phyloP scores from a whole-genome alignment of 140 eudicot species.

The Oenanthe javanica region DNA sequence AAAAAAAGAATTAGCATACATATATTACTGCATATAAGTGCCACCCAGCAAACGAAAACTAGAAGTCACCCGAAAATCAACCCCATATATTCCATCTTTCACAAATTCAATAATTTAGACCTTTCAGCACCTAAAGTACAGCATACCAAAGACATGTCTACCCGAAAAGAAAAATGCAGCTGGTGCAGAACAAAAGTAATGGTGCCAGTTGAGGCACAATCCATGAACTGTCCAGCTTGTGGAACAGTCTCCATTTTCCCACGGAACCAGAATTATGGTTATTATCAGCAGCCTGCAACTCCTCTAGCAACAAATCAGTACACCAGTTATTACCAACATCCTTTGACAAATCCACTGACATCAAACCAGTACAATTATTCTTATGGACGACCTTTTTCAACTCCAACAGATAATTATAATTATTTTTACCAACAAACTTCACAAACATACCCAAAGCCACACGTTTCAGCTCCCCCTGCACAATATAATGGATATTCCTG shows the following conservation, averaged over 20 bases:
- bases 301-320: not conserved
- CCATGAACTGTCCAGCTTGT: constrained; percentile 24
- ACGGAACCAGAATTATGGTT: not conserved
- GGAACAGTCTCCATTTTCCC: not conserved
- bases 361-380: not conserved
- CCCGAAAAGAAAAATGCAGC: constrained; percentile 26
- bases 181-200: constrained; percentile 16
- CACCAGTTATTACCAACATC: constrained; percentile 10
- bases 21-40: not conserved
- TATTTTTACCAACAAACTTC: constrained; percentile 3
- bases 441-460: constrained; percentile 1
- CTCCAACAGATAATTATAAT: constrained; percentile 6
- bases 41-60: not conserved
- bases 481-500: not conserved
- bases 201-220: constrained; percentile 26
- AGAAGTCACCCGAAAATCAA: constrained; percentile 2
- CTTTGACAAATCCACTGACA: not conserved
- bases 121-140: not conserved
- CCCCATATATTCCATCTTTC: not conserved
- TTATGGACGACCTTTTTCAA: not conserved
- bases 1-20: not conserved
- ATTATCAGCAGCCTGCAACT: constrained; percentile 11
- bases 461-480: not conserved
- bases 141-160: constrained; percentile 8
- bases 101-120: not conserved